These are phyloP conservation scores for Glutinoglossum americanum DNA, from an alignment of 495 filamentous ascomycete genomes.

Conservation along the genomic window DNA sequence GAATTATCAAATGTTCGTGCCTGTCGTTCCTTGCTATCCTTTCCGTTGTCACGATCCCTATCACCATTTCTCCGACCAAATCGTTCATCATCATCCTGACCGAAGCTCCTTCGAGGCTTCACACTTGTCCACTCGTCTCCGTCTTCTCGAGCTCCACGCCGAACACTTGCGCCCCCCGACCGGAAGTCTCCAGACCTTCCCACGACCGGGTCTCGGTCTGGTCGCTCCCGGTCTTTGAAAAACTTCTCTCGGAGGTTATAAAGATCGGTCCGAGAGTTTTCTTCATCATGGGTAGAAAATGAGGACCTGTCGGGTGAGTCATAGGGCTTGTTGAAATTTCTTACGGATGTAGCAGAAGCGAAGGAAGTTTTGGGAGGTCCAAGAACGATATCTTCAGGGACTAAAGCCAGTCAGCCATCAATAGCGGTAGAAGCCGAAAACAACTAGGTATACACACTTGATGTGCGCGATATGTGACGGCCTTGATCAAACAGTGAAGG, in stretches of 20 bases:
- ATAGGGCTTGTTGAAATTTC: slow-evolving; percentile 24
- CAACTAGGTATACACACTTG: slow-evolving; percentile 28
- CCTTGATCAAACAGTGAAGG: slow-evolving; percentile 32
- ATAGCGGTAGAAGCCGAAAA: neutral
- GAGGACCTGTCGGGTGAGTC: slow-evolving; percentile 2
- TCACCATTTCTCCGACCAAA: slow-evolving; percentile 38
- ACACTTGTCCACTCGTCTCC: slow-evolving; percentile 37
- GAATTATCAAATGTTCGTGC: slow-evolving; percentile 16
- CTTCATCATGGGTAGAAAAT: slow-evolving; percentile 17
- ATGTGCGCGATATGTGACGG: slow-evolving; percentile 39
- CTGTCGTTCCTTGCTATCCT: slow-evolving; percentile 24
- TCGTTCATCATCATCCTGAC: slow-evolving; percentile 32
- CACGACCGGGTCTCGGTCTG: slow-evolving; percentile 18
- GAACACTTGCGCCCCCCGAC: slow-evolving; percentile 18
- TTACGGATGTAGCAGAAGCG: slow-evolving; percentile 47
- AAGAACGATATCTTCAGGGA: slow-evolving; percentile 64
- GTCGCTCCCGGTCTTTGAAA: slow-evolving; percentile 25
- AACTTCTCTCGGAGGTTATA: slow-evolving; percentile 39
- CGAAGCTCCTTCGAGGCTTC: slow-evolving; percentile 29
- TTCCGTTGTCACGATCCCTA: slow-evolving; percentile 31
- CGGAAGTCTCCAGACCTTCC: slow-evolving; percentile 19
- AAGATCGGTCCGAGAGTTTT: slow-evolving; percentile 24
- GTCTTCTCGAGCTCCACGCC: slow-evolving; percentile 27
- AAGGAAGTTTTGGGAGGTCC: slow-evolving; percentile 76
- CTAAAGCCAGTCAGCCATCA: slow-evolving; percentile 11